A percentile compares a stretch with the other conserved stretches of the same genome.
These are phyloP conservation scores for Westerdykella sp. DNA, from an alignment of 2,329 filamentous ascomycete species.

Conservation along the genomic window DNA sequence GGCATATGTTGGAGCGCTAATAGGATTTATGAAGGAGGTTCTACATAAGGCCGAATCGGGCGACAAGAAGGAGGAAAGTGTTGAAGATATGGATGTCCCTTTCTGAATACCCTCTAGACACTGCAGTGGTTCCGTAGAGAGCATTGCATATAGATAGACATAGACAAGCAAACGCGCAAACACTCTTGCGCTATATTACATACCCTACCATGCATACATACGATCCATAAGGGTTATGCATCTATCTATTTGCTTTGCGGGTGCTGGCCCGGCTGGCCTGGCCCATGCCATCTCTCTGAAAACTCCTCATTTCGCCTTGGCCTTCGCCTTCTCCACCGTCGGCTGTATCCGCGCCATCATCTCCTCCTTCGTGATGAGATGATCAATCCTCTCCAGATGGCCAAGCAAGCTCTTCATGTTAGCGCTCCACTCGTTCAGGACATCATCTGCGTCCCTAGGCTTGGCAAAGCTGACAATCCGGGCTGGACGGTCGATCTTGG, in stretches of 20 bases:
- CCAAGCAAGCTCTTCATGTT: slow-evolving; percentile 94
- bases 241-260: neutral
- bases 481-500: slow-evolving; percentile 92
- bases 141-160: neutral
- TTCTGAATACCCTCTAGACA: slow-evolving; percentile 41
- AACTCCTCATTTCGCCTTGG: slow-evolving; percentile 25
- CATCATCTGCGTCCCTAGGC: slow-evolving; percentile 88
- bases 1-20: slow-evolving; percentile 71
- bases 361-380: slow-evolving; percentile 98
- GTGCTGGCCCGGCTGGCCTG: neutral
- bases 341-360: slow-evolving; percentile 99
- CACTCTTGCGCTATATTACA: neutral
- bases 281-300: neutral
- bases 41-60: slow-evolving; percentile 37
- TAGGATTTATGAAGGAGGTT: slow-evolving; percentile 60
- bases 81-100: slow-evolving; percentile 63
- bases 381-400: slow-evolving; percentile 83
- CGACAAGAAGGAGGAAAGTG: slow-evolving; percentile 48
- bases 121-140: neutral
- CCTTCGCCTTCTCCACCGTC: slow-evolving; percentile 39
- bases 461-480: slow-evolving; percentile 90
- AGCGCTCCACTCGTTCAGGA: slow-evolving; percentile 96
- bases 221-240: too few relatives aligned
- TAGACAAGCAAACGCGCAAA: neutral
- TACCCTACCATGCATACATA: neutral